A percentile compares a stretch with the other conserved stretches of the same genome.
Conservation (phyloP, 2,329 filamentous ascomycete genomes). For the Colletotrichum limetticola region DNA sequence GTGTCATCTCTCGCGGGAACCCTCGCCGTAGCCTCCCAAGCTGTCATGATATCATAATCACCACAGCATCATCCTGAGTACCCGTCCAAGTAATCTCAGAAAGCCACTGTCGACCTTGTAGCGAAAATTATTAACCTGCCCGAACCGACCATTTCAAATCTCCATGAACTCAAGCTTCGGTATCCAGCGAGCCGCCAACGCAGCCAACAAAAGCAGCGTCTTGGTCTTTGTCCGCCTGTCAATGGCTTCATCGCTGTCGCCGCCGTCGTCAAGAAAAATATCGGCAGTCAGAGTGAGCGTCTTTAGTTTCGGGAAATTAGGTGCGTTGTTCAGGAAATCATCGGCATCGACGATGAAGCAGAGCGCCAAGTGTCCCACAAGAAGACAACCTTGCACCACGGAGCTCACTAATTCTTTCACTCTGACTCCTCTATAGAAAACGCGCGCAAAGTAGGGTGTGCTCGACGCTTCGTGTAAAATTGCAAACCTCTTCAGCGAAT, state of each 20-base stretch:
- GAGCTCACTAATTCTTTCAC: not conserved
- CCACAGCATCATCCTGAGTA: not conserved
- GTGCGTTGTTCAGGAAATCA: not conserved
- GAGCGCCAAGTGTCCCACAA: not conserved
- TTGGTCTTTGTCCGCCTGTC: not conserved
- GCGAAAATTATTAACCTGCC: not conserved
- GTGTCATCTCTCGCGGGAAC: not conserved
- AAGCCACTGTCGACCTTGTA: not conserved
- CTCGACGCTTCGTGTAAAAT: not conserved
- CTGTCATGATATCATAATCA: not conserved
- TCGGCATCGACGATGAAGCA: conserved; percentile 7
- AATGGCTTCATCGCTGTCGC: not conserved
- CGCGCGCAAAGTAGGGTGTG: not conserved
- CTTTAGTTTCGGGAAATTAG: not conserved
- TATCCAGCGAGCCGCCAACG: not conserved
- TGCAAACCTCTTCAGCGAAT: not conserved
- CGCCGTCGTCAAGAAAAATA: rapidly evolving
- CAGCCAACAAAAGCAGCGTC: not conserved
- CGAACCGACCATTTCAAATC: not conserved
- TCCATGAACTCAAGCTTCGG: not conserved
- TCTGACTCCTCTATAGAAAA: not conserved
- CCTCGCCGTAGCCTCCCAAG: not conserved
- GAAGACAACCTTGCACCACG: not conserved
- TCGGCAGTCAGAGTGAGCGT: not conserved
- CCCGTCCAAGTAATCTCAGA: not conserved